phyloP scores from a whole-genome alignment of 225 moss, liverwort and hornwort species.

The Pseudisothecium myosuroides region DNA sequence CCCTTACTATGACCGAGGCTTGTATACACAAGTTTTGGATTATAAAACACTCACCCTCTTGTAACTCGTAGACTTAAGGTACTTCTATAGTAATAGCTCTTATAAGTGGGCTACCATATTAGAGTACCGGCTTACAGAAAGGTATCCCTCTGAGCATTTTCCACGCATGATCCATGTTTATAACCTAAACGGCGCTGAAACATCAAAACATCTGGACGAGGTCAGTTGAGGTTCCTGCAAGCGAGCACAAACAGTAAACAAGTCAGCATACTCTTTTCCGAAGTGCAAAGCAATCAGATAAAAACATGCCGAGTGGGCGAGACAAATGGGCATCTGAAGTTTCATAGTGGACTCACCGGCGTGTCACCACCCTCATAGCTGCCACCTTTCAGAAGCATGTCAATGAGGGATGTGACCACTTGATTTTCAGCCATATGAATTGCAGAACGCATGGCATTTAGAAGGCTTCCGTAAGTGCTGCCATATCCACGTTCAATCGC shows the following conservation, averaged over 20 bases:
- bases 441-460: slow-evolving; percentile 81
- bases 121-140: neutral
- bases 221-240: slow-evolving; percentile 74
- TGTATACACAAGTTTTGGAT: slow-evolving; percentile 12
- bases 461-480: slow-evolving; percentile 63
- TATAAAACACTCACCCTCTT: neutral
- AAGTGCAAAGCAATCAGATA: neutral
- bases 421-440: slow-evolving; percentile 60
- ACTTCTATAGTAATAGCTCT: neutral
- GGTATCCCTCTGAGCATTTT: neutral
- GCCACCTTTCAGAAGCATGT: slow-evolving; percentile 83
- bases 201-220: slow-evolving; percentile 46
- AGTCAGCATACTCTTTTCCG: neutral
- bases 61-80: neutral
- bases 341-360: slow-evolving; percentile 37
- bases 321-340: neutral
- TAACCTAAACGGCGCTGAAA: slow-evolving; percentile 49
- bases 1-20: neutral
- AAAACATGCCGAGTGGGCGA: neutral
- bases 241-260: neutral
- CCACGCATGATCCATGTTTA: slow-evolving; percentile 2
- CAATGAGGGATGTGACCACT: slow-evolving; percentile 62
- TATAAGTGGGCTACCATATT: neutral
- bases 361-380: slow-evolving; percentile 70
- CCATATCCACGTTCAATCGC: slow-evolving; percentile 74